A percentile compares a stretch with the other conserved stretches of the same genome.
These are phyloP conservation scores for Dictyostelium discoideum DNA, from an alignment of 78 protist species.

Conservation along the genomic window DNA sequence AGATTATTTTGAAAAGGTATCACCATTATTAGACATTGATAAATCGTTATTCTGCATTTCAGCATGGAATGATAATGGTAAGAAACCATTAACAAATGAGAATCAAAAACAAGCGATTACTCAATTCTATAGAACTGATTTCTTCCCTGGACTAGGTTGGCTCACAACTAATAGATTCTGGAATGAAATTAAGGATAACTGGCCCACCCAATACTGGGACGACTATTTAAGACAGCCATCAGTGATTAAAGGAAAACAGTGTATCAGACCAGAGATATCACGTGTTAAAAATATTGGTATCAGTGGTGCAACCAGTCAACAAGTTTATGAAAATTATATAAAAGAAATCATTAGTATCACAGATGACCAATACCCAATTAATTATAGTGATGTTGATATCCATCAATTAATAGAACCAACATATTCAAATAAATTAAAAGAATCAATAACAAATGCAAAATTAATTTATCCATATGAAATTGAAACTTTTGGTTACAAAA, in stretches of 20 bases:
- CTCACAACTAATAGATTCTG: conserved; percentile 85
- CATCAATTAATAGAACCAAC: conserved; percentile 35
- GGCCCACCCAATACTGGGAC: conserved; percentile 96
- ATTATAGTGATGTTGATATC: background rate
- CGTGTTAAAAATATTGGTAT: conserved; percentile 88
- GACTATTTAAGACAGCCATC: conserved; percentile 91
- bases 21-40: conserved; percentile 79
- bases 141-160: conserved; percentile 97
- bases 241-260: conserved; percentile 53
- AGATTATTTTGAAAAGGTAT: conserved; percentile 77
- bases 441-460: conserved; percentile 8
- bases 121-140: conserved; percentile 88
- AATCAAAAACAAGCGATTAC: background rate
- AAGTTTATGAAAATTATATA: conserved; percentile 70
- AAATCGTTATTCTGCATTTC: conserved; percentile 84
- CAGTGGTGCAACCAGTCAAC: conserved; percentile 81
- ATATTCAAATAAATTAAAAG: conserved; percentile 36
- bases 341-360: conserved; percentile 9
- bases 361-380: background rate
- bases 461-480: conserved; percentile 25
- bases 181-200: conserved; percentile 80
- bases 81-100: background rate
- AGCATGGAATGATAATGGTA: conserved; percentile 95
- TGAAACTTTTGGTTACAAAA: conserved; percentile 24
- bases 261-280: conserved; percentile 91